A percentile compares a stretch with the other conserved stretches of the same genome.
These are phyloP conservation scores for Simplicillium sp. DNA, from an alignment of 2,329 filamentous ascomycete species.

Conservation along the genomic window DNA sequence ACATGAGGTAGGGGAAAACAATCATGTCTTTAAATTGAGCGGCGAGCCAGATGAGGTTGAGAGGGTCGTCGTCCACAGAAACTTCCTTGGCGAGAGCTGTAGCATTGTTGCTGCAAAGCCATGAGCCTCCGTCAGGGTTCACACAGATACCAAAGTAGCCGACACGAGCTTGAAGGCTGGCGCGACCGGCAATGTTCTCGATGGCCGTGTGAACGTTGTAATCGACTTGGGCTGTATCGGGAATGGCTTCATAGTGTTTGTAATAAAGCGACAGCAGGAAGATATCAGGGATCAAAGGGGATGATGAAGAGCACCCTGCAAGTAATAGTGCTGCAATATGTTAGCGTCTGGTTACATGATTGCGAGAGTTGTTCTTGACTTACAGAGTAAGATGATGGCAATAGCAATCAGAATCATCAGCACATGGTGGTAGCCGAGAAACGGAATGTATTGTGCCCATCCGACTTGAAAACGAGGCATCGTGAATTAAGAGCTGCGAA, in stretches of 20 bases:
- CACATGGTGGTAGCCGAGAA: constrained; percentile 71
- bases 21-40: constrained; percentile 97
- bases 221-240: constrained; percentile 81
- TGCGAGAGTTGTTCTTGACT: constrained; percentile 26
- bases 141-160: constrained; percentile 98
- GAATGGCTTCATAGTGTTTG: constrained; percentile 70
- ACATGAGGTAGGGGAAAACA: constrained; percentile 95
- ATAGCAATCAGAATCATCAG: constrained; percentile 96
- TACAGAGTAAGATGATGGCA: constrained; percentile 90
- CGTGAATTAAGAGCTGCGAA: neutral
- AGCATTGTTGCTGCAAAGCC: constrained; percentile 95
- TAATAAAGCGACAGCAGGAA: constrained; percentile 99
- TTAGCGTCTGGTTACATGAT: neutral
- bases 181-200: constrained; percentile 77
- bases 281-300: constrained; percentile 87
- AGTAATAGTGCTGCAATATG: constrained; percentile 64
- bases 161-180: constrained; percentile 79
- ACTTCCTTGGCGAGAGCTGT: constrained; percentile 86
- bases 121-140: constrained; percentile 80
- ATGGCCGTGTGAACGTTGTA: constrained; percentile 81
- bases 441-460: constrained; percentile 46
- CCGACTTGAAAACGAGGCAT: constrained; percentile 8
- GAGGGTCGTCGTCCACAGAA: constrained; percentile 81
- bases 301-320: constrained; percentile 93
- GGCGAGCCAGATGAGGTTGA: constrained; percentile 96